Evolutionary conservation across 2,329 filamentous ascomycete genomes (phyloP), one percentile per base, ranked within the genome.

Genomic region (Diplodia mutila): DNA sequence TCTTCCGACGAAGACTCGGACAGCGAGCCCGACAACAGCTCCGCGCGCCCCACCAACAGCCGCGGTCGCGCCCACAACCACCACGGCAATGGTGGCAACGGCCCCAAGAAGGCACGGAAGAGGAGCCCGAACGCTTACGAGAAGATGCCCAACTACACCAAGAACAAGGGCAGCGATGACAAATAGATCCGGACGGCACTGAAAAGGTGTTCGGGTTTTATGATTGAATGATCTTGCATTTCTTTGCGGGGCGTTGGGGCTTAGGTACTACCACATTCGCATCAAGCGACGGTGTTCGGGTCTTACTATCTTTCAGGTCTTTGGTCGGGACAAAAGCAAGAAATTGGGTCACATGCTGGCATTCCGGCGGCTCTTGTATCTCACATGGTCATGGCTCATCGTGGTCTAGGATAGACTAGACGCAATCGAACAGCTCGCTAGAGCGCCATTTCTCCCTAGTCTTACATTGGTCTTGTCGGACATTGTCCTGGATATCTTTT

Each of bases 71-170:
- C 69, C 23, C 69, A 69, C 39, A 69, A 71, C 67, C 70, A 72
- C 21, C 74, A 79, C 69, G 81, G 82, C 68, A 79, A 80, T 34
- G 73, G 71, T 18, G 57, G 27, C 42, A 79, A 78, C 51, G 73
- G 73, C 14, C 74, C 68, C 39, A 61, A 76, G 75, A 3, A 81
- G 69, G 74, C 80, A 72, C 79, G 86, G 71, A 84, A 82, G 73
- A 87, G 89, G 21, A 93, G 91, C 74, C 91, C 91, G 25, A 94
- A 94, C 78, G 91, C 91, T 1, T 94, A 94, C 75, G 91, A 94
- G 80, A 91, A 90, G 78, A 86, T 92, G 77, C 89, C 89, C 12
- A 87, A 86, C 53, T 68, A 65, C 61, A 53, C 27, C 52, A 68
- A 68, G 53, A 65, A 65, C 29, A 64, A 64, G 49, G 21, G 51